Evolutionary conservation across 2,329 filamentous ascomycete genomes (phyloP), one percentile per base, ranked within the genome.

Genomic region (Aspergillus pseudotamarii): DNA sequence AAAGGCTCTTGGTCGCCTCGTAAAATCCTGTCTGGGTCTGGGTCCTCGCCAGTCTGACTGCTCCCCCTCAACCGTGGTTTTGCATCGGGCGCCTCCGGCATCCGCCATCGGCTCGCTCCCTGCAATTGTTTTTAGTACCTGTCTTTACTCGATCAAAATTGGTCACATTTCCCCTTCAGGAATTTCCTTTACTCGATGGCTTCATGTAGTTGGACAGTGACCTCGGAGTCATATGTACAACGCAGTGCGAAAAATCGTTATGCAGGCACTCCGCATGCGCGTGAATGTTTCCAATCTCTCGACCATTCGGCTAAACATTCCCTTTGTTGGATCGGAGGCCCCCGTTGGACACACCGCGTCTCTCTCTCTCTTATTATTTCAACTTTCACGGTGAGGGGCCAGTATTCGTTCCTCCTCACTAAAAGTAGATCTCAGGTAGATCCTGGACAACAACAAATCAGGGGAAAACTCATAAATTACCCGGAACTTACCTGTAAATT

Each of bases 141-240:
- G 57, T 36, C 28, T 14, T 73, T 73, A 74, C 71, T 73, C 70
- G 71, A 73, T 73, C 69, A 66, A 72, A 73, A 72, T 64, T 67
- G 36, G 57, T 61, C 59, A 51, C 26, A 30, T 45, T 68, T 67
- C 70, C 70, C 69, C 63, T 62, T 70, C 67, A 34, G 62, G 66
- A 66, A 67, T 59, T 63, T 65, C 54, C 32, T 59, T 66, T 66
- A 66, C 63, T 67, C 61, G 65, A 67, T 67, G 10, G 30, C n/a
- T 54, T 54, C 51, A 8, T 54, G 19, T 54, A 12, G 51, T 54
- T 54, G 51, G 51, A 23, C 30, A 34, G n/a, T n/a, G 51, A 3
- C 28, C 32, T 28, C 32, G 51, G 30, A 36, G 30, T 53, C 50
- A 53, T 32, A 53, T 54, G 51, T 36, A 54, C 38, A 9, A 41